phyloP scores from a whole-genome alignment of 2,329 filamentous ascomycete genomes.

The Trichothecium sympodiale region DNA sequence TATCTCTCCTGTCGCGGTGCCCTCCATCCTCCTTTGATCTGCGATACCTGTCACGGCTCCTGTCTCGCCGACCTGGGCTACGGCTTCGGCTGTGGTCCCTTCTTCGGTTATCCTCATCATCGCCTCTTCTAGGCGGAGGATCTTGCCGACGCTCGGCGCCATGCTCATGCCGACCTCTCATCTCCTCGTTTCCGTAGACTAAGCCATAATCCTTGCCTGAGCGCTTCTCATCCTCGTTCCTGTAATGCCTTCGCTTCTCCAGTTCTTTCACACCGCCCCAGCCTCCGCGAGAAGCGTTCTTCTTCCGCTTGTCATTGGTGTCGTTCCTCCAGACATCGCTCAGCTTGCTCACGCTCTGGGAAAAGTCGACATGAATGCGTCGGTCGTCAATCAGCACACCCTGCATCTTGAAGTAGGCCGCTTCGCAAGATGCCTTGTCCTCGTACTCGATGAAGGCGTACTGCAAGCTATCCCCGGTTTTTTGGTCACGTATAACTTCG shows the following conservation, averaged over 20 bases:
- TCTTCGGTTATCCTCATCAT: conserved; percentile 3
- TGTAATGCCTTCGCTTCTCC: conserved; percentile 85
- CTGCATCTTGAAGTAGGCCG: conserved; percentile 98
- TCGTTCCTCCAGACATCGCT: conserved; percentile 82
- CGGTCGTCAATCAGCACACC: conserved; percentile 93
- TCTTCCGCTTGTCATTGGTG: conserved; percentile 67
- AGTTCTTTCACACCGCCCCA: conserved; percentile 85
- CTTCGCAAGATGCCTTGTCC: conserved; percentile 83
- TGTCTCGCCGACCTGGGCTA: conserved; percentile 22
- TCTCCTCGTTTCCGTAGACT: conserved; percentile 68
- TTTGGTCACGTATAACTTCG: conserved; percentile 89
- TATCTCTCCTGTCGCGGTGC: conserved; percentile 5
- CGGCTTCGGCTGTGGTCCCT: conserved; percentile 30
- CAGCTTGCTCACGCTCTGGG: conserved; percentile 81
- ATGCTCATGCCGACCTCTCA: conserved; percentile 38
- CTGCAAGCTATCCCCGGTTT: conserved; percentile 88
- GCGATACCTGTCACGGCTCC: conserved; percentile 20
- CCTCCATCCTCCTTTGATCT: background rate
- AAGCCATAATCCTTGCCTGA: conserved; percentile 54
- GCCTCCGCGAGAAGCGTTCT: conserved; percentile 52
- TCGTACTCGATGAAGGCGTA: conserved; percentile 98
- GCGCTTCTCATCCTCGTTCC: conserved; percentile 45
- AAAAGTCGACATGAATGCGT: conserved; percentile 96
- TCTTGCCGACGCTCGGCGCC: conserved; percentile 3
- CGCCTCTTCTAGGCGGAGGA: conserved; percentile 4